A percentile compares a stretch with the other conserved stretches of the same genome.
phyloP scores from a whole-genome alignment of 163 green algal genomes.

The Scenedesmus sp. region DNA sequence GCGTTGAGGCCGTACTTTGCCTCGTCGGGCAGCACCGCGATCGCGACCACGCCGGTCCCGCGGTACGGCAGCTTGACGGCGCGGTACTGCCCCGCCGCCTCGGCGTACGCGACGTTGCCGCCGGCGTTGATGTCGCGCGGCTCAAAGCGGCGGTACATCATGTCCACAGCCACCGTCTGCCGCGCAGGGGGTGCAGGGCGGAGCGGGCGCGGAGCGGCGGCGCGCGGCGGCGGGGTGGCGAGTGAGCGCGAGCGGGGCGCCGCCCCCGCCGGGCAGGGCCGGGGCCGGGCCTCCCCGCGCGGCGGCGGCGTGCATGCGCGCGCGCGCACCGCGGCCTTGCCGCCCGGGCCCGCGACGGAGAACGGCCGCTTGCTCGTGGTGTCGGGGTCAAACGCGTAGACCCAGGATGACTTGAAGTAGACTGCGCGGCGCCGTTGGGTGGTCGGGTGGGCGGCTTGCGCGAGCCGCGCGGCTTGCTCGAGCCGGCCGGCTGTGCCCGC shows the following conservation, averaged over 20 bases:
- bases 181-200: no score
- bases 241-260: no score
- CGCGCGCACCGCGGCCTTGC: no score
- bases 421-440: no score
- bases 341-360: neutral
- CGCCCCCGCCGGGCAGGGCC: no score
- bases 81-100: neutral
- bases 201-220: no score
- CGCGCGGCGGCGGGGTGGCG: no score
- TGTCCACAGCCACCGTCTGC: slow-evolving; percentile 22
- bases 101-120: neutral
- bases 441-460: no score
- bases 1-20: neutral
- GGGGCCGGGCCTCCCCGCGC: no score
- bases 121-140: slow-evolving; percentile 1
- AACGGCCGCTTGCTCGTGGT: neutral
- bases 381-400: slow-evolving; percentile 33
- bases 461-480: no score
- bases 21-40: slow-evolving; percentile 6
- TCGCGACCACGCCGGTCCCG: slow-evolving; percentile 8
- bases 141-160: slow-evolving; percentile 22
- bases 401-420: slow-evolving; percentile 54
- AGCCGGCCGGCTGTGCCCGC: no score
- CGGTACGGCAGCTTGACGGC: slow-evolving; percentile 20
- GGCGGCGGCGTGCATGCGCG: no score